A percentile compares a stretch with the other conserved stretches of the same genome.
Conservation (phyloP, 2,329 filamentous ascomycete species). For the Ophiostoma himal-ulmi region DNA sequence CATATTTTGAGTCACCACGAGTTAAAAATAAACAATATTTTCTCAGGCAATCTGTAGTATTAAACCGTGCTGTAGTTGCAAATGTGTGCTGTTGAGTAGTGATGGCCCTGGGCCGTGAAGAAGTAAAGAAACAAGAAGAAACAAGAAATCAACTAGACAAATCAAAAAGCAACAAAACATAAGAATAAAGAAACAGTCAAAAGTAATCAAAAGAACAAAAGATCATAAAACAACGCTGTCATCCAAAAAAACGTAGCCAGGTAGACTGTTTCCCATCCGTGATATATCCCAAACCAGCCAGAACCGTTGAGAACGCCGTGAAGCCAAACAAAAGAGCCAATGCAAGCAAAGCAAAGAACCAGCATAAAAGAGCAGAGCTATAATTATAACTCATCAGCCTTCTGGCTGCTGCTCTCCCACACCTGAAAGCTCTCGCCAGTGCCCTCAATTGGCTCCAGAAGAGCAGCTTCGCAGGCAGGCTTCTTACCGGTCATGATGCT, state of each 20-base stretch:
- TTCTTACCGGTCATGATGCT: slow-evolving; percentile 37
- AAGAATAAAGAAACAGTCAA: neutral
- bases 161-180: neutral
- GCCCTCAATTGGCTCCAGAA: slow-evolving; percentile 52
- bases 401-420: slow-evolving; percentile 64
- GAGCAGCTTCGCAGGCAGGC: slow-evolving; percentile 40
- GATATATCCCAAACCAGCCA: neutral
- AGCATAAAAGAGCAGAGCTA: neutral
- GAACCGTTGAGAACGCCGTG: neutral
- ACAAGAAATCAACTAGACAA: too few relatives aligned
- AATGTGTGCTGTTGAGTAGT: neutral
- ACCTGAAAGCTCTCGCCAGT: slow-evolving; percentile 59
- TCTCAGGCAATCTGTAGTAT: neutral
- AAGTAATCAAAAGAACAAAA: neutral
- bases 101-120: neutral
- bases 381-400: slow-evolving; percentile 43
- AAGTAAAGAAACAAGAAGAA: neutral
- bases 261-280: slow-evolving; percentile 1
- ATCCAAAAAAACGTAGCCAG: slow-evolving; percentile 4
- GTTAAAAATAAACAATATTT: too few relatives aligned
- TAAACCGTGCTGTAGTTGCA: neutral
- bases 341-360: neutral
- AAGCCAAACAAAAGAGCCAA: neutral
- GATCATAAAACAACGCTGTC: neutral
- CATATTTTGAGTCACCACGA: neutral